phyloP scores from a whole-genome alignment of 2,329 filamentous ascomycete genomes.

The Fusarium palustre region DNA sequence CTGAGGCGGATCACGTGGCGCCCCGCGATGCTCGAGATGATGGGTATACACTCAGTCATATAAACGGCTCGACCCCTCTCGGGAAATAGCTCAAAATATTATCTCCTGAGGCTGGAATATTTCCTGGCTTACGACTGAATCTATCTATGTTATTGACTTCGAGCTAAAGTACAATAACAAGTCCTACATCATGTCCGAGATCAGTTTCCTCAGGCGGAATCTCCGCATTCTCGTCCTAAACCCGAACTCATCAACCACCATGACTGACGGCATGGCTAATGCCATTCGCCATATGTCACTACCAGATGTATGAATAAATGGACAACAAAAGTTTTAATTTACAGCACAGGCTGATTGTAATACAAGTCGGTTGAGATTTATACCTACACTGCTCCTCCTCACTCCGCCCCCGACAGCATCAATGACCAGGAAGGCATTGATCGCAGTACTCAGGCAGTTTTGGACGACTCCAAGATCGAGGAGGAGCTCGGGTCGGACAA shows the following conservation, averaged over 20 bases:
- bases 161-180: background rate
- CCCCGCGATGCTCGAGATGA: slow-evolving; percentile 28
- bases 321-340: background rate
- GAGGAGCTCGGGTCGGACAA: slow-evolving; percentile 51
- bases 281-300: slow-evolving; percentile 58
- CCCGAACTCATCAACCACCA: slow-evolving; percentile 78
- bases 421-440: slow-evolving; percentile 77
- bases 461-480: slow-evolving; percentile 62
- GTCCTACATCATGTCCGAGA: slow-evolving; percentile 37
- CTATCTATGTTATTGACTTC: background rate
- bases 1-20: slow-evolving; percentile 55
- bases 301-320: slow-evolving; percentile 39
- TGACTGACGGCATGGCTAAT: slow-evolving; percentile 74
- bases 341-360: slow-evolving; percentile 32
- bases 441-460: slow-evolving; percentile 71
- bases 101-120: background rate
- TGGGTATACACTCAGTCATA: slow-evolving; percentile 15
- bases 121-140: background rate
- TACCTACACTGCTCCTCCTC: slow-evolving; percentile 73
- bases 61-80: slow-evolving; percentile 14
- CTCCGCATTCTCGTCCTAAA: slow-evolving; percentile 76
- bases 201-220: slow-evolving; percentile 28
- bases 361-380: slow-evolving; percentile 62
- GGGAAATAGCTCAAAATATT: slow-evolving; percentile 8
- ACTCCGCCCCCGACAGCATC: slow-evolving; percentile 76